These are phyloP conservation scores for Arachis monticola DNA, from an alignment of 331 rosid species.

Conservation along the genomic window DNA sequence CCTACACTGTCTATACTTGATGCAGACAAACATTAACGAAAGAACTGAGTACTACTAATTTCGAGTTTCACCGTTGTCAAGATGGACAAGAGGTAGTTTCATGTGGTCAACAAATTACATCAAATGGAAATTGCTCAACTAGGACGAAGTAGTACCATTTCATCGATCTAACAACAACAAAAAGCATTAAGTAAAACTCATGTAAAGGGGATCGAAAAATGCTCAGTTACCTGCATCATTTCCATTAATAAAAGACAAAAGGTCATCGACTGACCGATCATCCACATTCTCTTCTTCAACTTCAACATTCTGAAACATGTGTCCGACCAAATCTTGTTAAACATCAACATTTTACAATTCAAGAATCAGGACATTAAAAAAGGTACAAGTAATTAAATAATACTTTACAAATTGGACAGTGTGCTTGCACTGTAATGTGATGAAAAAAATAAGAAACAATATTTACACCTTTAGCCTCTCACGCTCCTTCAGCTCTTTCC, in stretches of 20 bases:
- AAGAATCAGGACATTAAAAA: slow-evolving; percentile 4
- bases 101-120: neutral
- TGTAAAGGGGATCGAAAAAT: neutral
- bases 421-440: slow-evolving; percentile 26
- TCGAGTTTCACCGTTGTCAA: neutral
- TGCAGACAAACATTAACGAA: slow-evolving; percentile 16
- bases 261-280: slow-evolving; percentile 88
- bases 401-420: slow-evolving; percentile 27
- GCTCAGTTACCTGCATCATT: slow-evolving; percentile 64
- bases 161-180: slow-evolving; percentile 11
- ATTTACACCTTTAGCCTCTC: slow-evolving; percentile 74
- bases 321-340: slow-evolving; percentile 25
- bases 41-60: neutral
- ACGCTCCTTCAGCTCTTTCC: slow-evolving; percentile 85
- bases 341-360: slow-evolving; percentile 29
- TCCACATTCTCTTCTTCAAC: slow-evolving; percentile 66
- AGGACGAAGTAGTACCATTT: slow-evolving; percentile 5
- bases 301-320: slow-evolving; percentile 70
- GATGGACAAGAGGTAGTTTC: slow-evolving; percentile 17
- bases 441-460: slow-evolving; percentile 33
- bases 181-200: slow-evolving; percentile 14
- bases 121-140: slow-evolving; percentile 26
- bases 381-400: slow-evolving; percentile 19
- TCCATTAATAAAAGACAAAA: slow-evolving; percentile 85
- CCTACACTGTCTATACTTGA: slow-evolving; percentile 32